Evolutionary conservation across 345 rosid genomes (phyloP), one percentile per base, ranked within the genome.

Genomic region (Melaleuca quinquenervia): DNA sequence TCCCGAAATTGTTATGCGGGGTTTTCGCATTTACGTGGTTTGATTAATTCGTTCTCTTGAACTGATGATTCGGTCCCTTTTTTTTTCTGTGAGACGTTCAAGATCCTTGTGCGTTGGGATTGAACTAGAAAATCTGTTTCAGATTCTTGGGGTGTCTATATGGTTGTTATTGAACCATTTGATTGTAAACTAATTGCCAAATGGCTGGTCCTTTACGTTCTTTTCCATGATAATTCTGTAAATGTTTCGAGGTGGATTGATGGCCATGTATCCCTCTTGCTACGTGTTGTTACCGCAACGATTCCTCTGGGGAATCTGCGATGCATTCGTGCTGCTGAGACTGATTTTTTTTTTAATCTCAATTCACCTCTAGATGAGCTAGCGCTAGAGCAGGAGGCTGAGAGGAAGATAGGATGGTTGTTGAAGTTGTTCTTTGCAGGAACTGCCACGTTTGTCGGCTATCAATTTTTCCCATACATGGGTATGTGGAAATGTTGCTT

Each of bases 331-430:
- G 0, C 45, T 70, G 78, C 78, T 32, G 78, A 70, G 45, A 70
- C 78, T 70, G 78, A 70, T 64, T 5, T 56, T n/a, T 26, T 10
- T 11, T 6, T 13, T 6, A 8, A 36, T 16, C 60, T 64, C 36
- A 21, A 56, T 84, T 87, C 54, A 75, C 82, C 80, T 85, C 10
- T 89, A 96, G 99, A 93, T 85, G 96, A 95, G 76, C 89, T 92
- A 45, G 60, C 92, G 41, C 55, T 96, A 85, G 98, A 96, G 89
- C 92, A 97, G 89, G 98, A 96, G 21, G 98, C 96, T 89, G 96
- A 95, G 86, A 93, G 94, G 90, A 97, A 94, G 84, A 89, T 94
- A 75, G 97, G 98, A 56, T 97, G 98, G 97, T n/a, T 94, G 56
- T 88, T 97, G 86, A 97, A 96, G 87, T 60, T 94, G 83, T 55